Percentiles rank a stretch among this genome's conserved stretches.
Conservation (phyloP, 1,284 basidiomycete genomes). For the Rhodotorula sp. region DNA sequence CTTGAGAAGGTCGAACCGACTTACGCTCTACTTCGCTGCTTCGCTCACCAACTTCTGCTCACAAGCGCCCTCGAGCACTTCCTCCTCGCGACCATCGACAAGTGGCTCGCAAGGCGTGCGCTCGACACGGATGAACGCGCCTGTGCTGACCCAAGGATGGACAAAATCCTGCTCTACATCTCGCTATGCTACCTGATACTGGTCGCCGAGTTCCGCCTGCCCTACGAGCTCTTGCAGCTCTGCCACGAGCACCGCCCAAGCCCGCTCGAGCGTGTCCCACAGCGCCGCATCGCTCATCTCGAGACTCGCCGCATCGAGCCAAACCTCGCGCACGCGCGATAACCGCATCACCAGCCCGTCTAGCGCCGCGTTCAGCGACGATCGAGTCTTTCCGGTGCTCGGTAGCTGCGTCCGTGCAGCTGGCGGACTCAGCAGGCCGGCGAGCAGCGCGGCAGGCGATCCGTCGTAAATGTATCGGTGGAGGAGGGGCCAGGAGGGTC, state of each 20-base stretch:
- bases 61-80: too few relatives aligned
- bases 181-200: too few relatives aligned
- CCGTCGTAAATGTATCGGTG: constrained; percentile 6
- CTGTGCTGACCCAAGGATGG: too few relatives aligned
- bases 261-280: constrained; percentile 5
- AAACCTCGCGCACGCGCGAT: not conserved
- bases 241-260: not conserved
- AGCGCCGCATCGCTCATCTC: not conserved
- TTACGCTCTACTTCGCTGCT: too few relatives aligned
- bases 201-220: too few relatives aligned
- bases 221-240: not conserved
- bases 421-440: not conserved
- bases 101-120: too few relatives aligned
- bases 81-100: too few relatives aligned
- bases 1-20: too few relatives aligned
- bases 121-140: too few relatives aligned
- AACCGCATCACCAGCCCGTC: not conserved
- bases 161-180: too few relatives aligned
- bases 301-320: constrained; percentile 1
- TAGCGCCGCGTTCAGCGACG: not conserved
- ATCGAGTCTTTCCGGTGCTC: too few relatives aligned
- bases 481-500: not conserved
- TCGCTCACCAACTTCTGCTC: too few relatives aligned
- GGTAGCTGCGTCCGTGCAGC: not conserved
- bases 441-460: not conserved